These are phyloP conservation scores for Nicotiana attenuata DNA, from an alignment of 257 asterid genomes.

Conservation along the genomic window DNA sequence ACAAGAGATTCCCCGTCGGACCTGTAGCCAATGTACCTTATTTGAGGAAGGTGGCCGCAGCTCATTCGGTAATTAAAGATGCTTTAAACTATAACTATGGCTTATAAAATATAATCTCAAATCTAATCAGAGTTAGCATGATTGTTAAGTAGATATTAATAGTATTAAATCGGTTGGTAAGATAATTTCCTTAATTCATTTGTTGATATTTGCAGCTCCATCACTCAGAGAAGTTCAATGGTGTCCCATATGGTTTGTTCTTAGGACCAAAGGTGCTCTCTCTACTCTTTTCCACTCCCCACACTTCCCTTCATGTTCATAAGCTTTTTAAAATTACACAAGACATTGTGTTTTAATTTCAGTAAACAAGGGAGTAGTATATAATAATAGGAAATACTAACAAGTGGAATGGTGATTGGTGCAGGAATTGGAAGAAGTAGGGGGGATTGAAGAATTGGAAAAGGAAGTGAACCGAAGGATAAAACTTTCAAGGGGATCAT, in stretches of 20 bases:
- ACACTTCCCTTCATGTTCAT: neutral
- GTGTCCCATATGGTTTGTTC: slow-evolving; percentile 91
- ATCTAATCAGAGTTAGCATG: neutral
- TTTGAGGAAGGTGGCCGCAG: slow-evolving; percentile 80
- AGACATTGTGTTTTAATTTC: neutral
- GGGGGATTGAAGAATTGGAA: slow-evolving; percentile 75
- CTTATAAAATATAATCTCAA: too few species aligned
- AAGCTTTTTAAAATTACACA: neutral
- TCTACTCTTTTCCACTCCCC: too few species aligned
- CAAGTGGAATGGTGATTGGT: slow-evolving; percentile 3
- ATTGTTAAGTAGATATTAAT: neutral
- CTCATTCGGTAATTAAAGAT: slow-evolving; percentile 62
- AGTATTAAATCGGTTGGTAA: neutral
- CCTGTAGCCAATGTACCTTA: slow-evolving; percentile 96
- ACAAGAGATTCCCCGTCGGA: slow-evolving; percentile 92
- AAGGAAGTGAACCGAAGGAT: slow-evolving; percentile 62
- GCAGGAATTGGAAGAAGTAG: slow-evolving; percentile 86
- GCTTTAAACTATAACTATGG: too few species aligned
- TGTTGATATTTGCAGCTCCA: slow-evolving; percentile 71
- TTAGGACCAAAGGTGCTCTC: slow-evolving; percentile 67
- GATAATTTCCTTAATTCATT: neutral
- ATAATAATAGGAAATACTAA: neutral
- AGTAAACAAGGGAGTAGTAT: neutral
- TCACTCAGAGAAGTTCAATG: slow-evolving; percentile 85
- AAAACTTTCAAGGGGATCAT: slow-evolving; percentile 38